phyloP scores from a whole-genome alignment of 2,329 filamentous ascomycete species.

The Grosmannia clavigera region DNA sequence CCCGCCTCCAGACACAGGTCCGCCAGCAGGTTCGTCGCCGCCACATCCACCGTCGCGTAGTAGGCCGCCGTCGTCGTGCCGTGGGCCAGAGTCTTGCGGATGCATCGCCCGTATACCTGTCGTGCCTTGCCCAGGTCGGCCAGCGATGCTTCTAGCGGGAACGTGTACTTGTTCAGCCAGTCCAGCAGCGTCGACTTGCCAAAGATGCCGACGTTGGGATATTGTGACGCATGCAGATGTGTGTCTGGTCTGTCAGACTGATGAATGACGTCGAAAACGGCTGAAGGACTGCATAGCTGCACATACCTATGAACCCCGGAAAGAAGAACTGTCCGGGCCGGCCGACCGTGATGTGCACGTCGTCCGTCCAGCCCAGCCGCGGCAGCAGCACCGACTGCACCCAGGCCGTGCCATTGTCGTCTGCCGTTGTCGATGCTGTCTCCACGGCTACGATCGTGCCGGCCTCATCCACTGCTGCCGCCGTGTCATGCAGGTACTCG shows the following conservation, averaged over 20 bases:
- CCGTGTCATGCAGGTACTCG: conserved; percentile 37
- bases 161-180: conserved; percentile 92
- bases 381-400: conserved; percentile 20
- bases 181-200: conserved; percentile 85
- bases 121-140: conserved; percentile 48
- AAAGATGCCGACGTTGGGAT: conserved; percentile 88
- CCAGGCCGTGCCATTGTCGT: conserved; percentile 10
- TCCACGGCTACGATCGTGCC: conserved; percentile 41
- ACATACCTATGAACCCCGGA: conserved; percentile 64
- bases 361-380: conserved; percentile 32
- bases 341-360: conserved; percentile 24
- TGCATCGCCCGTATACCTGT: conserved; percentile 63
- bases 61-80: conserved; percentile 94
- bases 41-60: conserved; percentile 80
- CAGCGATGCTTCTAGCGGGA: conserved; percentile 77
- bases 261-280: too few species aligned
- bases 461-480: conserved; percentile 34
- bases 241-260: conserved; percentile 50
- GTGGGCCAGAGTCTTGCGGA: conserved; percentile 70
- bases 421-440: conserved; percentile 1
- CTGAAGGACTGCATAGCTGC: background rate
- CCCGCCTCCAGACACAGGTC: conserved; percentile 67
- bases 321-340: conserved; percentile 61
- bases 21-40: conserved; percentile 81
- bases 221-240: conserved; percentile 90